These are phyloP conservation scores for Cutaneotrichosporon sp. DNA, from an alignment of 1,284 basidiomycete species.

Conservation along the genomic window DNA sequence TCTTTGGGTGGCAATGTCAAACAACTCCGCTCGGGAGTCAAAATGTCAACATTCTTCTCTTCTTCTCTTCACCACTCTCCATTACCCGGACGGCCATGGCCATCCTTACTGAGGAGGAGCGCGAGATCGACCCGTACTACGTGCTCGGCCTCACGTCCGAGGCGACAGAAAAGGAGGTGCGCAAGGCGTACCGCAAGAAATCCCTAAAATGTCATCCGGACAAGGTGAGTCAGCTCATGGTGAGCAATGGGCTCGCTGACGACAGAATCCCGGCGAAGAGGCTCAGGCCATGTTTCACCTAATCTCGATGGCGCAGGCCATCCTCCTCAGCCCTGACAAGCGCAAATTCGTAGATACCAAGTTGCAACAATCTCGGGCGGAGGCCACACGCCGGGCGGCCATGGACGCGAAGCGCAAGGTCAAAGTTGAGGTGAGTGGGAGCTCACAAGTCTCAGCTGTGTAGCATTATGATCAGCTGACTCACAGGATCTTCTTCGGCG, in stretches of 20 bases:
- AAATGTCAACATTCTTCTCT: not conserved
- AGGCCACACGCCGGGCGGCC: constrained; percentile 65
- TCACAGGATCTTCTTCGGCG: constrained; percentile 69
- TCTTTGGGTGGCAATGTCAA: constrained; percentile 8
- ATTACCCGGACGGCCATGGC: constrained; percentile 15
- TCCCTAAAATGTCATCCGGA: constrained; percentile 87
- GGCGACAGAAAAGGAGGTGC: constrained; percentile 75
- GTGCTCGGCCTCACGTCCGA: constrained; percentile 63
- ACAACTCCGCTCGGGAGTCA: not conserved
- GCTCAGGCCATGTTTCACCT: constrained; percentile 78
- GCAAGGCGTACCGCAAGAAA: constrained; percentile 72
- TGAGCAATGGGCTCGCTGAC: not conserved
- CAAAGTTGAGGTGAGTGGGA: constrained; percentile 59
- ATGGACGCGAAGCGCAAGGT: constrained; percentile 74
- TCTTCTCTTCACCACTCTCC: not conserved
- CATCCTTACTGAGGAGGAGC: constrained; percentile 45
- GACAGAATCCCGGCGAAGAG: constrained; percentile 23
- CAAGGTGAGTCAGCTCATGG: constrained; percentile 55
- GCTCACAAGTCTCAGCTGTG: too few species aligned
- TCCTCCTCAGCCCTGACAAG: constrained; percentile 74
- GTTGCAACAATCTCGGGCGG: constrained; percentile 64
- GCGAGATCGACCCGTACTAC: constrained; percentile 64
- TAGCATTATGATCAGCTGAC: constrained; percentile 2
- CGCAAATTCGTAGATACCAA: constrained; percentile 78
- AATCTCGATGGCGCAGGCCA: constrained; percentile 76